Evolutionary conservation across 2,329 filamentous ascomycete species (phyloP).

Genomic region (Trichothecium sympodiale): DNA sequence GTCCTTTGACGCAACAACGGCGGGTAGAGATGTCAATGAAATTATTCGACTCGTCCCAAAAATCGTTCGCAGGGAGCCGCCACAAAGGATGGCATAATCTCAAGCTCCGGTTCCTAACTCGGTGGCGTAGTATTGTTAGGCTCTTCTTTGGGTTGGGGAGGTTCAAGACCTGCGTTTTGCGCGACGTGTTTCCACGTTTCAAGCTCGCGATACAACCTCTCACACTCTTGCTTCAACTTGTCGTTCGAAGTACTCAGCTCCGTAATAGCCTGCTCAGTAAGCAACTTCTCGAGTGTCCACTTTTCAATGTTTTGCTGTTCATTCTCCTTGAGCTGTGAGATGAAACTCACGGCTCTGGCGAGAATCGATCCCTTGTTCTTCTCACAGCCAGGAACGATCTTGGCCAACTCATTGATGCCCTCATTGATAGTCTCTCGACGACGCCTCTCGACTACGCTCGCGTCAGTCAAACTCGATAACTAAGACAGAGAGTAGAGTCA

Average conservation of each 20-base stretch:
- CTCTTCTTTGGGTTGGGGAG: constrained; percentile 27
- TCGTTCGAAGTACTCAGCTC: constrained; percentile 83
- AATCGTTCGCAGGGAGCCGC: too few species aligned
- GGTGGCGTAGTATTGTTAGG: constrained; percentile 7
- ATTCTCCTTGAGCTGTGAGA: constrained; percentile 87
- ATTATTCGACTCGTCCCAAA: too few species aligned
- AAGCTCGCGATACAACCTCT: constrained; percentile 65
- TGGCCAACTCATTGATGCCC: constrained; percentile 94
- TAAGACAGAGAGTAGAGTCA: not conserved
- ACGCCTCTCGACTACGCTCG: constrained; percentile 70
- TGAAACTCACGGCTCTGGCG: constrained; percentile 87
- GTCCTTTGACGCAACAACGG: too few species aligned
- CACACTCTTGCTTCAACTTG: constrained; percentile 72
- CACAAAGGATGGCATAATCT: too few species aligned
- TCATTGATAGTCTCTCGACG: constrained; percentile 98
- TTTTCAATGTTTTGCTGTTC: constrained; percentile 91
- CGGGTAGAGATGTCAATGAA: too few species aligned
- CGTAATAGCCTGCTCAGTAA: constrained; percentile 79
- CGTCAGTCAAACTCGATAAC: constrained; percentile 5
- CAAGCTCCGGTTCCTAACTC: not conserved
- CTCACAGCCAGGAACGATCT: constrained; percentile 94
- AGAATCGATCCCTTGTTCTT: constrained; percentile 99
- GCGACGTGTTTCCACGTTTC: constrained; percentile 68
- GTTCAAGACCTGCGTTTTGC: constrained; percentile 45
- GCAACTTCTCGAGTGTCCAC: constrained; percentile 82